Evolutionary conservation across 2,329 filamentous ascomycete species (phyloP), one percentile per base, ranked within the genome.

Genomic region (Geosmithia flava): DNA sequence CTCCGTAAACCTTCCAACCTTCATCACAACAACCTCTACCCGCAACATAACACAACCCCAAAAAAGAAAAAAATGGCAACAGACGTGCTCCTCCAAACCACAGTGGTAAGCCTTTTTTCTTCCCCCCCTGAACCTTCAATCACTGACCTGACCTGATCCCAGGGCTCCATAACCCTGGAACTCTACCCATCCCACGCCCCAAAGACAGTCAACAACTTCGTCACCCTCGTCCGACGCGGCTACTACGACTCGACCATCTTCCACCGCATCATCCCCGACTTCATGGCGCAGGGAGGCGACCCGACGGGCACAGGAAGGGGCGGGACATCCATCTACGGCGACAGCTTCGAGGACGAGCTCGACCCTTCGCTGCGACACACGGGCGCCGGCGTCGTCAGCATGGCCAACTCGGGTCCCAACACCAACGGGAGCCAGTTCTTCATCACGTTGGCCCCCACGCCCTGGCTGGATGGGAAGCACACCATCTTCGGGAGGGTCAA

Each of bases 391-490:
- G 75, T 97, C n/a, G 70, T 98, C 57, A 89, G 83, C 68, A 98
- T 98, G 93, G 93, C 93, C 51, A 98, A 98, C 67, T 81, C 83
- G 16, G 93, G 93, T 0, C 87, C 87, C 8, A 81, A 97, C 64
- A 95, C 91, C 37, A 97, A 97, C 64, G 91, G 91, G 20, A 87
- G 81, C 50, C 93, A 97, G 68, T 98, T 97, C 68, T 97, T 97
- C 63, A 81, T 98, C 55, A 97, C 93, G 0, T 74, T 97, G 33
- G 91, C 89, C 7, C 91, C 91, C 4, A 91, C 93, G 16, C 93
- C 93, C 1, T 97, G 91, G 91, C 68, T 98, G 51, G 93, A 98
- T 66, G 89, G 90, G 20, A 96, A 95, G 66, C 91, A 98, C 64
- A 95, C 90, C 11, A 94, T 98, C 55, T 98, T 98, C 62, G 93